phyloP scores from a whole-genome alignment of 2,329 filamentous ascomycete genomes.

The Drechslera avenae region DNA sequence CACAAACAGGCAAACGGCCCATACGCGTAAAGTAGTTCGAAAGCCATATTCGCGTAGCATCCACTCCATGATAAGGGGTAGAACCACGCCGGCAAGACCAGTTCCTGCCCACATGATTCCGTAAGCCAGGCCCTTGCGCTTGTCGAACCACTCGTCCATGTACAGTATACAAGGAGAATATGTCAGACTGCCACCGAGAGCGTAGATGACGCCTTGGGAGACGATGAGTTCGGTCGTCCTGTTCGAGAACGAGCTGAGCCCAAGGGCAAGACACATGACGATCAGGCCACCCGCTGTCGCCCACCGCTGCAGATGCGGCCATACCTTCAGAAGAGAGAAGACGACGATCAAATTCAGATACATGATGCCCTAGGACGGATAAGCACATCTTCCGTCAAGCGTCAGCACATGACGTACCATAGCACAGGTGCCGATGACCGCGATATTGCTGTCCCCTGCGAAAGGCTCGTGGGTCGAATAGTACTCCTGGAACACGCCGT shows the following conservation, averaged over 20 bases:
- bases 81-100: conserved; percentile 50
- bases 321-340: conserved; percentile 40
- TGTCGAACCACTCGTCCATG: conserved; percentile 66
- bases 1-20: conserved; percentile 24
- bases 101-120: conserved; percentile 61
- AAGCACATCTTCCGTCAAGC: background rate
- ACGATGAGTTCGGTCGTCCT: conserved; percentile 40
- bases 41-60: conserved; percentile 49
- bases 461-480: conserved; percentile 67
- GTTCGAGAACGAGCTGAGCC: conserved; percentile 30
- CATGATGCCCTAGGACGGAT: conserved; percentile 44
- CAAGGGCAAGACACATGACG: conserved; percentile 23
- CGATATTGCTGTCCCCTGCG: conserved; percentile 57
- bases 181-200: conserved; percentile 52
- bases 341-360: conserved; percentile 51
- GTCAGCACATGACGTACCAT: conserved; percentile 34
- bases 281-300: conserved; percentile 40
- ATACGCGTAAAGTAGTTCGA: conserved; percentile 48
- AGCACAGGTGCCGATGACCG: conserved; percentile 68
- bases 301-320: conserved; percentile 37
- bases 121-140: conserved; percentile 62
- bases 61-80: conserved; percentile 51
- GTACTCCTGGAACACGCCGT: conserved; percentile 73
- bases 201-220: conserved; percentile 48
- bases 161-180: conserved; percentile 58